Conservation (phyloP, 306 rosid genomes). For the Ormosia emarginata region DNA sequence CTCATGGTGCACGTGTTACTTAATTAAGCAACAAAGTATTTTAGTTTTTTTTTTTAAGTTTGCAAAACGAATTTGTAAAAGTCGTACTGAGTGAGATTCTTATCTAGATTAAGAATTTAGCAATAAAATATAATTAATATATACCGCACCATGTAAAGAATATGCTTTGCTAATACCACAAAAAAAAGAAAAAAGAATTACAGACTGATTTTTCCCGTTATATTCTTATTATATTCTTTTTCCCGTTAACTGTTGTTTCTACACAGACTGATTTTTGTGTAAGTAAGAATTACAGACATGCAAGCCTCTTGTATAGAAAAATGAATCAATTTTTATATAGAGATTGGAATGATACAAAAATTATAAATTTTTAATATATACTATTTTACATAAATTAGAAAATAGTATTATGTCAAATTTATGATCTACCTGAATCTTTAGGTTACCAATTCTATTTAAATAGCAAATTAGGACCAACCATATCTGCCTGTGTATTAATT, state of each 20-base stretch:
- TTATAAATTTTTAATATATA: background rate
- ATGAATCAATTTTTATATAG: background rate
- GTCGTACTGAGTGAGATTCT: background rate
- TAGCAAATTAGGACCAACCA: background rate
- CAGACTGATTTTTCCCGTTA: too few species aligned
- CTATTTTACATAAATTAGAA: background rate
- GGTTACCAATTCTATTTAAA: background rate
- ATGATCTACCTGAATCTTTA: background rate
- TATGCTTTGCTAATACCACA: background rate
- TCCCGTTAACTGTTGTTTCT: background rate
- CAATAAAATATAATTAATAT: background rate
- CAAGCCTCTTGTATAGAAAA: background rate
- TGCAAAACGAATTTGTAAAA: background rate
- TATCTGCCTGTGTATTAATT: background rate
- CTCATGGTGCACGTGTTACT: constrained; percentile 19
- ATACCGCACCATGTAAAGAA: background rate
- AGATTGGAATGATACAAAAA: background rate
- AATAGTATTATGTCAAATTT: background rate
- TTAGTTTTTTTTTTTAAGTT: background rate
- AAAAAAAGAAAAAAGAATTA: background rate
- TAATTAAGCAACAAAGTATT: background rate
- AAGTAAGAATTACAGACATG: background rate
- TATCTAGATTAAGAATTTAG: background rate
- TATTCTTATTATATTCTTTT: background rate
- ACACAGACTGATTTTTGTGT: background rate